These are phyloP conservation scores for Physcomitrium patens DNA, from an alignment of 225 moss, liverwort and hornwort genomes.

Conservation along the genomic window DNA sequence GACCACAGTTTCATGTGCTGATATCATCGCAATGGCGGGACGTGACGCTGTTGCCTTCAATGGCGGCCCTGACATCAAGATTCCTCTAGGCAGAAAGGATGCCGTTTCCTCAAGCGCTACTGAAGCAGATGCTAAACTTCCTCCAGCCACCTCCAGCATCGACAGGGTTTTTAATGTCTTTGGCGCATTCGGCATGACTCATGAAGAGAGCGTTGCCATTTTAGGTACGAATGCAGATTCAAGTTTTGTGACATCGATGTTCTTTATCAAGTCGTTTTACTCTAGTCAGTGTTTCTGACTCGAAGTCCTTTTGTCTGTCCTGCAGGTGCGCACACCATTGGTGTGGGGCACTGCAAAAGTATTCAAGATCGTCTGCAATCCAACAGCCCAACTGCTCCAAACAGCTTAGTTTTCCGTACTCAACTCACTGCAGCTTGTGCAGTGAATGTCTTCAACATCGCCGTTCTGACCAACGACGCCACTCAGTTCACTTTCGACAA, in stretches of 20 bases:
- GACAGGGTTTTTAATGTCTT: conserved; percentile 48
- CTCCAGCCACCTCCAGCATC: conserved; percentile 37
- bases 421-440: conserved; percentile 61
- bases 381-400: conserved; percentile 38
- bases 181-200: conserved; percentile 52
- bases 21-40: conserved; percentile 62
- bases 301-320: background rate
- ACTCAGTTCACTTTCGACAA: conserved; percentile 74
- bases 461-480: conserved; percentile 50
- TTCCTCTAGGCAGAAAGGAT: conserved; percentile 60
- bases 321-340: conserved; percentile 71
- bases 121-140: conserved; percentile 43
- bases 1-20: conserved; percentile 68
- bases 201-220: conserved; percentile 61
- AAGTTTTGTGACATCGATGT: no score
- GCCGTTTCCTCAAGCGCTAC: conserved; percentile 40
- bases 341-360: conserved; percentile 61
- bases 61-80: conserved; percentile 55
- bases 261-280: no score
- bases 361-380: conserved; percentile 45
- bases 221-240: conserved; percentile 34
- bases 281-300: no score
- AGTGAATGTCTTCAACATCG: conserved; percentile 43
- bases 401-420: conserved; percentile 41
- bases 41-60: conserved; percentile 52